A percentile compares a stretch with the other conserved stretches of the same genome.
These are phyloP conservation scores for Leptographium radiaticola DNA, from an alignment of 2,329 filamentous ascomycete species.

Conservation along the genomic window DNA sequence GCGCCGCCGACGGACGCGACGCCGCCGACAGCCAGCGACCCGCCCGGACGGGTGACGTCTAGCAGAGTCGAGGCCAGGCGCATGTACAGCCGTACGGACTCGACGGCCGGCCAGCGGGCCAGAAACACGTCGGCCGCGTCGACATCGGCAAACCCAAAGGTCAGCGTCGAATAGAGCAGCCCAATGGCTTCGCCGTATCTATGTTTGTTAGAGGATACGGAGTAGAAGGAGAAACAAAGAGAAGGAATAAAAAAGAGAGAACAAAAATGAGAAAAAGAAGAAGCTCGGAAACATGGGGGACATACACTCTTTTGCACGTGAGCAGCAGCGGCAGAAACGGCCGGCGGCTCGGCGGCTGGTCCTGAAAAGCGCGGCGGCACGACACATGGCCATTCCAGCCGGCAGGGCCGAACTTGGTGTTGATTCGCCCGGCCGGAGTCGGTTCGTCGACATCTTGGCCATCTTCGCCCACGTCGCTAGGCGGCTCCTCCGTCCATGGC, in stretches of 20 bases:
- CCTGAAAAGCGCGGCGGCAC: neutral
- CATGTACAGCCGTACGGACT: slow-evolving; percentile 17
- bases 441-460: neutral
- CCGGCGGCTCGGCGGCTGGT: neutral
- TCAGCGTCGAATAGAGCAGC: slow-evolving; percentile 14
- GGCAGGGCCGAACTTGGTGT: neutral
- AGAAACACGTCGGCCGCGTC: slow-evolving; percentile 14
- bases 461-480: neutral
- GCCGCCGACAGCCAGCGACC: neutral
- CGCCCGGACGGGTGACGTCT: slow-evolving; percentile 14
- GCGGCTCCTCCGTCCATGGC: neutral
- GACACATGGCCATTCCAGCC: neutral
- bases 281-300: neutral
- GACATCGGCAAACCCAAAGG: slow-evolving; percentile 18
- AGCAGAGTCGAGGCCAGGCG: slow-evolving; percentile 13
- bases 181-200: slow-evolving; percentile 17
- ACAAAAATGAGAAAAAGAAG: neutral
- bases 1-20: neutral
- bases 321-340: slow-evolving; percentile 1
- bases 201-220: slow-evolving; percentile 16
- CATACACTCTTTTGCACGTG: slow-evolving; percentile 17
- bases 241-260: neutral
- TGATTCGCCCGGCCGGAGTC: neutral
- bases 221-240: too few species aligned
- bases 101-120: slow-evolving; percentile 6